Evolutionary conservation across 257 asterid genomes (phyloP).

Genomic region (Capsicum pubescens): DNA sequence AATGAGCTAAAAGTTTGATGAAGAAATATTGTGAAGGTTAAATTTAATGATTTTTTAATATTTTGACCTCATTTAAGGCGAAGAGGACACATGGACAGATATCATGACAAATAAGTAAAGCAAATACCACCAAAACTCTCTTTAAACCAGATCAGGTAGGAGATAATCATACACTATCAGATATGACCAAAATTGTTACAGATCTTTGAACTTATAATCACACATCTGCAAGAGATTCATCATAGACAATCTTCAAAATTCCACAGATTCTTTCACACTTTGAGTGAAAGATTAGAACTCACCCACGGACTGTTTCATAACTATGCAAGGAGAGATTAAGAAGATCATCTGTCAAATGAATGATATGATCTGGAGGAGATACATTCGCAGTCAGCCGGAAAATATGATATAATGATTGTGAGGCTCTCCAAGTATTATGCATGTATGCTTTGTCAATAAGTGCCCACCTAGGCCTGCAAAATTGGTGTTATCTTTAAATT

Average conservation of each 20-base stretch:
- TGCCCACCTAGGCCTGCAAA: slow-evolving; percentile 94
- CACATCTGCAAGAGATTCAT: slow-evolving; percentile 4
- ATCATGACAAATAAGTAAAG: background rate
- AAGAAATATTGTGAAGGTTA: slow-evolving; percentile 11
- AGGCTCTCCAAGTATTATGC: slow-evolving; percentile 98
- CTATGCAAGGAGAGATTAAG: slow-evolving; percentile 83
- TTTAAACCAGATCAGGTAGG: background rate
- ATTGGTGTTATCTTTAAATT: slow-evolving; percentile 23
- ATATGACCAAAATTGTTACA: slow-evolving; percentile 7
- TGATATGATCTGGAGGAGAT: slow-evolving; percentile 69
- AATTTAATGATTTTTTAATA: background rate
- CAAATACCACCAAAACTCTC: background rate
- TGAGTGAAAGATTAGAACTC: slow-evolving; percentile 42
- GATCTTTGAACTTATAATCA: background rate
- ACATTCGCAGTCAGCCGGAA: slow-evolving; percentile 60
- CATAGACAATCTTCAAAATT: slow-evolving; percentile 11
- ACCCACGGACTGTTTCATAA: slow-evolving; percentile 96
- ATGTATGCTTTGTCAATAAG: slow-evolving; percentile 86
- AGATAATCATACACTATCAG: background rate
- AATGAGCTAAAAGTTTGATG: slow-evolving; percentile 20
- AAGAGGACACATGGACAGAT: slow-evolving; percentile 9
- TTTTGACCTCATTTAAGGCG: slow-evolving; percentile 23
- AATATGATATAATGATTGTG: slow-evolving; percentile 89
- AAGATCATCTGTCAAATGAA: slow-evolving; percentile 78
- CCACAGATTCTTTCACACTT: slow-evolving; percentile 4